Percentiles rank a stretch among this genome's conserved stretches.
phyloP scores from a whole-genome alignment of 106 monocot genomes.

The Xerophyta viscosa region DNA sequence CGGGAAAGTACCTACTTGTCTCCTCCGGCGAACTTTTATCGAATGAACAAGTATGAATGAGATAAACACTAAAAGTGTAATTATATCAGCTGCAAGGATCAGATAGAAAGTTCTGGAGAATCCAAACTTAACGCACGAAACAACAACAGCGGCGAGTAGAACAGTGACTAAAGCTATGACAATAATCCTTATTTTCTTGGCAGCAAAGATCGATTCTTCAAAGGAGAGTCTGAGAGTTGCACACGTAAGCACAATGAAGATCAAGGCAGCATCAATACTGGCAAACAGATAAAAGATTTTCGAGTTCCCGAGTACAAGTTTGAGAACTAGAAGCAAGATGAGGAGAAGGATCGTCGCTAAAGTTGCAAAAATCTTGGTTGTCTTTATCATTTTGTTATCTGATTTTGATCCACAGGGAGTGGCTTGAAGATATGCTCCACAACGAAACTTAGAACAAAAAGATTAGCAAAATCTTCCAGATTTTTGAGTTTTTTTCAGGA shows the following conservation, averaged over 20 bases:
- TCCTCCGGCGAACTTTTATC: background rate
- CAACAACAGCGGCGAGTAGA: background rate
- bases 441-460: too few relatives aligned
- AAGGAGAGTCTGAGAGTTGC: background rate
- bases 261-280: background rate
- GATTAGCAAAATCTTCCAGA: too few relatives aligned
- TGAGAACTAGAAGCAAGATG: background rate
- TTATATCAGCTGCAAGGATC: background rate
- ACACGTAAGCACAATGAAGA: slow-evolving; percentile 2
- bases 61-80: background rate
- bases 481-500: too few relatives aligned
- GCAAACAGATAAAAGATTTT: slow-evolving; percentile 7
- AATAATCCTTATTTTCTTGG: background rate
- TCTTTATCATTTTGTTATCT: background rate
- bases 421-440: too few relatives aligned
- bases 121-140: background rate
- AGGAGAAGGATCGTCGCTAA: background rate
- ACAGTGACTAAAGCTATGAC: too few relatives aligned
- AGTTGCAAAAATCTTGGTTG: background rate
- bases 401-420: too few relatives aligned
- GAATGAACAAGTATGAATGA: background rate
- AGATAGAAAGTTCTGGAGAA: slow-evolving; percentile 1
- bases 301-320: background rate
- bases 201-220: background rate
- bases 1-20: background rate